A percentile compares a stretch with the other conserved stretches of the same genome.
phyloP scores from a whole-genome alignment of 208 protist genomes.

The Angomonas desouzai region DNA sequence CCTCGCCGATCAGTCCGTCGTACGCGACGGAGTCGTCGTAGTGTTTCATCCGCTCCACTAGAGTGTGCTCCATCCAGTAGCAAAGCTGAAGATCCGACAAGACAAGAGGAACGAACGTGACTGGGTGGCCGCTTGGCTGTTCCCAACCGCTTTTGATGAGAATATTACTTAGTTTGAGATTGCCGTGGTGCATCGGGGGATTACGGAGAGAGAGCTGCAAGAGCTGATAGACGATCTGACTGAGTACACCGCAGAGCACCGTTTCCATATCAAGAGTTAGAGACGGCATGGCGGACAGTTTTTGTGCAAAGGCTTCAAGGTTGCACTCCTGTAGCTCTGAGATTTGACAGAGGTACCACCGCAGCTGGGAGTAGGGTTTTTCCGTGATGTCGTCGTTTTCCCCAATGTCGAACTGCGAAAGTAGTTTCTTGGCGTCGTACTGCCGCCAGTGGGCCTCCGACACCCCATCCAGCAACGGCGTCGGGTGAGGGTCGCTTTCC shows the following conservation, averaged over 20 bases:
- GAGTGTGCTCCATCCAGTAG: background rate
- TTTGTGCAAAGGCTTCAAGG: background rate
- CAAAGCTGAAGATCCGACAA: background rate
- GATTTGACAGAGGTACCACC: slow-evolving; percentile 2
- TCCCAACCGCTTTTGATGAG: background rate
- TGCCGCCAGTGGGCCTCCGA: background rate
- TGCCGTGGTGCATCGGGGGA: background rate
- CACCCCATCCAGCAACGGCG: background rate
- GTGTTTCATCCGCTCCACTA: background rate
- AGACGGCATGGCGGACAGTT: background rate
- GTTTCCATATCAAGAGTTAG: background rate
- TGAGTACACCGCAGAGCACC: background rate
- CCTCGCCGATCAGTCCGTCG: background rate
- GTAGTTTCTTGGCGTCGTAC: background rate
- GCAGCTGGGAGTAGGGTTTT: background rate
- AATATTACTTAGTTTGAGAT: slow-evolving; percentile 3
- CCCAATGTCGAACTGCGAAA: background rate
- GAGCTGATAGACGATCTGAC: background rate
- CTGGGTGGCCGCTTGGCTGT: background rate
- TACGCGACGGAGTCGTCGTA: background rate
- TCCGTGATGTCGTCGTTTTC: background rate
- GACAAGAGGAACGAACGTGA: background rate
- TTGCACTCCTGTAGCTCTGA: background rate
- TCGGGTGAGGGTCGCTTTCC: too few species aligned
- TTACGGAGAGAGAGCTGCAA: background rate